Conservation (phyloP, 192 early-diverging fungal genomes). For the Paraglomus brasilianum region DNA sequence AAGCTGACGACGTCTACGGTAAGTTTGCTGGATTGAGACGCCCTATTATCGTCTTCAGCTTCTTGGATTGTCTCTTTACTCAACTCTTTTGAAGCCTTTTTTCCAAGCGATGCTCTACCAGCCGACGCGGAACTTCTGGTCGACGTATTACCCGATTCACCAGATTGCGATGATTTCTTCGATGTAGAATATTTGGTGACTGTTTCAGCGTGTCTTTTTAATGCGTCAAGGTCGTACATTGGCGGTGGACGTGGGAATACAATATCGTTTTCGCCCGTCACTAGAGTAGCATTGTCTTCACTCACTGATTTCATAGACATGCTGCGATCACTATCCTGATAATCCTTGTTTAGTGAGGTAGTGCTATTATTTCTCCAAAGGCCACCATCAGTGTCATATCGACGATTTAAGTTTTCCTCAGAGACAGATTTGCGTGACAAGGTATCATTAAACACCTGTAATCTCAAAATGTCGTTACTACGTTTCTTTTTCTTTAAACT, state of each 20-base stretch:
- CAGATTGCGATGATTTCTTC: constrained; percentile 28
- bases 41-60: too few relatives aligned
- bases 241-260: not conserved
- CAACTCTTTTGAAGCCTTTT: too few relatives aligned
- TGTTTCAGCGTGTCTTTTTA: constrained; percentile 30
- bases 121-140: not conserved
- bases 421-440: constrained; percentile 20
- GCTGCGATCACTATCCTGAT: too few relatives aligned
- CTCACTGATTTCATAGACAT: too few relatives aligned
- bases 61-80: too few relatives aligned
- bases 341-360: too few relatives aligned
- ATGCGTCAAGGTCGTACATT: constrained; percentile 27
- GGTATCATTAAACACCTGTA: constrained; percentile 2
- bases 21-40: too few relatives aligned
- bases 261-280: too few relatives aligned
- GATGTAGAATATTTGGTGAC: constrained; percentile 15
- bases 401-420: constrained; percentile 24
- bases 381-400: constrained; percentile 1
- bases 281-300: too few relatives aligned
- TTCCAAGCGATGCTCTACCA: too few relatives aligned
- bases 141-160: not conserved
- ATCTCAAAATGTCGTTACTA: not conserved
- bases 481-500: not conserved
- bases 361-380: not conserved
- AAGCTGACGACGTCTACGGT: too few relatives aligned